phyloP scores from a whole-genome alignment of 2,329 filamentous ascomycete species.

The Lojkania enalia region DNA sequence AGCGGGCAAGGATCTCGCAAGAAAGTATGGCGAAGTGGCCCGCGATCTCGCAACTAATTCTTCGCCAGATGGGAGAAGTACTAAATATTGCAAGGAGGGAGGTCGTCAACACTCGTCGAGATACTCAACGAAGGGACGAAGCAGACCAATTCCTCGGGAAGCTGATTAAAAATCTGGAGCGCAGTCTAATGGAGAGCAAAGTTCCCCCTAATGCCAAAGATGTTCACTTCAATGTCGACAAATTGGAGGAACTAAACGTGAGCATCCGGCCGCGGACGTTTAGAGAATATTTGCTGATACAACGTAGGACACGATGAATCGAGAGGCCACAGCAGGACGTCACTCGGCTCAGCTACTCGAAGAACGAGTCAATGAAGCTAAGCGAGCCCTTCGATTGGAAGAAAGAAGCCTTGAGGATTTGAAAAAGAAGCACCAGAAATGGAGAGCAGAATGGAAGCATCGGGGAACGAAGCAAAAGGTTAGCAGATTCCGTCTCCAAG shows the following conservation, averaged over 20 bases:
- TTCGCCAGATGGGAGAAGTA: slow-evolving; percentile 60
- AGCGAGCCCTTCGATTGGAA: slow-evolving; percentile 42
- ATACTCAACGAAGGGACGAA: slow-evolving; percentile 52
- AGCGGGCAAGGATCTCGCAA: slow-evolving; percentile 42
- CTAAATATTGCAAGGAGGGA: slow-evolving; percentile 64
- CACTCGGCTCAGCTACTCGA: slow-evolving; percentile 66
- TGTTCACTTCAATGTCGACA: slow-evolving; percentile 66
- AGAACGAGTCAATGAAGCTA: slow-evolving; percentile 61
- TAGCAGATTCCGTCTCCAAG: slow-evolving; percentile 13
- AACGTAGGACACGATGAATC: slow-evolving; percentile 22
- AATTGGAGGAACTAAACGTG: slow-evolving; percentile 61
- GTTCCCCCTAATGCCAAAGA: slow-evolving; percentile 62
- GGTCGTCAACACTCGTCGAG: slow-evolving; percentile 60
- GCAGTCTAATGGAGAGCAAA: slow-evolving; percentile 63
- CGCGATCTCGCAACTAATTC: slow-evolving; percentile 58
- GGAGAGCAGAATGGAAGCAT: slow-evolving; percentile 36
- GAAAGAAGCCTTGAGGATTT: slow-evolving; percentile 32
- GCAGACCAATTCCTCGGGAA: slow-evolving; percentile 60
- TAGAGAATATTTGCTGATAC: background rate
- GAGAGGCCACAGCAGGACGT: slow-evolving; percentile 62
- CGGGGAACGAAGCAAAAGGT: slow-evolving; percentile 36
- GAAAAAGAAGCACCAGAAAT: slow-evolving; percentile 33
- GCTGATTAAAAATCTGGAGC: slow-evolving; percentile 59
- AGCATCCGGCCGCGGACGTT: slow-evolving; percentile 14
- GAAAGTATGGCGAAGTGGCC: slow-evolving; percentile 53